Conservation (phyloP, 306 rosid species). For the Quercus glauca region DNA sequence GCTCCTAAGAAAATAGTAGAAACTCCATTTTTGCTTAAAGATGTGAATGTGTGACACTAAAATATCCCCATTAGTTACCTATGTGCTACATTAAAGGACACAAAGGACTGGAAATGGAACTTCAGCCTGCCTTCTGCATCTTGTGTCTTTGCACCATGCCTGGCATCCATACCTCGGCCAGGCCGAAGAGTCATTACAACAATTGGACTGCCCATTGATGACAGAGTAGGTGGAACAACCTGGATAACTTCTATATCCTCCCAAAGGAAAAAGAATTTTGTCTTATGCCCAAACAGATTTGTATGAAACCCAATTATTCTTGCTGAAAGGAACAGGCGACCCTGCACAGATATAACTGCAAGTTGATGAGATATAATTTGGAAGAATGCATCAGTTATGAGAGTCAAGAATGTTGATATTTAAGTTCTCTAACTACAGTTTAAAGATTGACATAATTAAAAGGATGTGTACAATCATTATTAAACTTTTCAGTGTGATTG, state of each 20-base stretch:
- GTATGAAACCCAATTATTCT: constrained; percentile 94
- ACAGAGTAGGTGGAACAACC: constrained; percentile 67
- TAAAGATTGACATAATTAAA: constrained; percentile 1
- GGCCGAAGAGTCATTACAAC: constrained; percentile 69
- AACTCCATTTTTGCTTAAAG: neutral
- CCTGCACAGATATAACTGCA: constrained; percentile 47
- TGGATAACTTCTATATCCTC: constrained; percentile 91
- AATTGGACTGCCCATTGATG: constrained; percentile 95
- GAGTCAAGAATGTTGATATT: constrained; percentile 11
- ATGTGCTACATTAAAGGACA: constrained; percentile 81
- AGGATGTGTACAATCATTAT: neutral
- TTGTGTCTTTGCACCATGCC: constrained; percentile 78
- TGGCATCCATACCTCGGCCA: constrained; percentile 90
- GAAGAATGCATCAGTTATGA: constrained; percentile 16
- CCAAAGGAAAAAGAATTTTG: constrained; percentile 91
- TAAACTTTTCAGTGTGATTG: constrained; percentile 10
- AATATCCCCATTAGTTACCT: constrained; percentile 47
- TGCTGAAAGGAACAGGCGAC: constrained; percentile 86
- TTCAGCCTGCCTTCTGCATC: constrained; percentile 94
- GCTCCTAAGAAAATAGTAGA: constrained; percentile 10
- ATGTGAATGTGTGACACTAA: constrained; percentile 11
- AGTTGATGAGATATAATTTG: constrained; percentile 25
- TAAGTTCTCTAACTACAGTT: neutral
- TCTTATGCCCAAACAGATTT: constrained; percentile 86
- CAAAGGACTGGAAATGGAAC: constrained; percentile 93